Percentiles rank a stretch among this genome's conserved stretches.
Conservation (phyloP, 164 flowering plant genomes). For the Sedum album region DNA sequence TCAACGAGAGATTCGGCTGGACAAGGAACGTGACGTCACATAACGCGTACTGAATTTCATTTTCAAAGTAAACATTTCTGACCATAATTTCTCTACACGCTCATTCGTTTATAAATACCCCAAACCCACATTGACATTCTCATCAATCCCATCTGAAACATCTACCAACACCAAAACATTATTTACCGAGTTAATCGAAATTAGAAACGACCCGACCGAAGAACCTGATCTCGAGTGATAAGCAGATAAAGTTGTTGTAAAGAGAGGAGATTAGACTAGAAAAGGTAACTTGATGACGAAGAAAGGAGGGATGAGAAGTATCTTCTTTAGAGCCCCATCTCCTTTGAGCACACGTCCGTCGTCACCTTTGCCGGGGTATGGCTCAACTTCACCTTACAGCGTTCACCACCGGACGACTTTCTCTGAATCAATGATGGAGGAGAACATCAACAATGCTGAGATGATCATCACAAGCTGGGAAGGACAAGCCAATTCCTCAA, state of each 20-base stretch:
- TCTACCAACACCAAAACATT: neutral
- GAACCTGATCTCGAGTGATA: no score
- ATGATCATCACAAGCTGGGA: conserved; percentile 37
- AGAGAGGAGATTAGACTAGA: neutral
- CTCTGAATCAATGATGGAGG: conserved; percentile 38
- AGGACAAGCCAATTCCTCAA: neutral
- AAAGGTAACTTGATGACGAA: neutral
- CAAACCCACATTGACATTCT: neutral
- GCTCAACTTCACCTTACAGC: neutral
- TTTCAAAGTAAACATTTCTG: neutral
- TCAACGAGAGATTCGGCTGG: no score
- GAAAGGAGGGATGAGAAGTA: conserved; percentile 19
- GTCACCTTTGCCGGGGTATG: neutral
- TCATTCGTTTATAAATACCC: neutral
- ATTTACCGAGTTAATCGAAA: no score
- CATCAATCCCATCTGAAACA: neutral
- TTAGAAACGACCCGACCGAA: no score
- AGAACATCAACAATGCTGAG: conserved; percentile 28
- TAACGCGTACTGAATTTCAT: no score
- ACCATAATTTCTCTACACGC: neutral
- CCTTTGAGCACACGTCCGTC: neutral
- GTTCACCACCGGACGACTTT: conserved; percentile 24
- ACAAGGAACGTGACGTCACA: no score
- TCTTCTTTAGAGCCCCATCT: conserved; percentile 19
- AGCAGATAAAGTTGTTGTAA: no score